A percentile compares a stretch with the other conserved stretches of the same genome.
Evolutionary conservation across 345 rosid genomes (phyloP).

Genomic region (Salix caprea): DNA sequence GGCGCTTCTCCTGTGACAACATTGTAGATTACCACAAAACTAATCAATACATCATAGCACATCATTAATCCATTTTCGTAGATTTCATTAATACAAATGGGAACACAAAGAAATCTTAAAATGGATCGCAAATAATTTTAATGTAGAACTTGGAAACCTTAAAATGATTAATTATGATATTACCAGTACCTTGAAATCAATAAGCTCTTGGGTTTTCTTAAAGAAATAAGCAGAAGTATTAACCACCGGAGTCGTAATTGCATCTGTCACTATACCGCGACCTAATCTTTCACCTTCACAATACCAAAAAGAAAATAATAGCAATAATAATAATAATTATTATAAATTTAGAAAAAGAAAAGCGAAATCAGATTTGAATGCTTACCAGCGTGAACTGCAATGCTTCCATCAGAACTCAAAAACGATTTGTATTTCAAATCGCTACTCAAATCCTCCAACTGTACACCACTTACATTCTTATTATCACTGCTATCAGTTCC

Average conservation of each 20-base stretch:
- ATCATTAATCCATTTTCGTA: not conserved
- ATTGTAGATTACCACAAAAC: not conserved
- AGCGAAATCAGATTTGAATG: not conserved
- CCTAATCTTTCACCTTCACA: constrained; percentile 83
- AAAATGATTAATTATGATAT: too few species aligned
- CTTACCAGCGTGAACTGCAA: constrained; percentile 90
- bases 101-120: too few species aligned
- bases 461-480: constrained; percentile 27
- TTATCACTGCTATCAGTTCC: constrained; percentile 12
- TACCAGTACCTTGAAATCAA: constrained; percentile 78
- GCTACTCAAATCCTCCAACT: constrained; percentile 36
- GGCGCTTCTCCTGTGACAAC: constrained; percentile 69
- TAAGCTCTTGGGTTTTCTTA: constrained; percentile 75
- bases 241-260: constrained; percentile 92
- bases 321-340: not conserved
- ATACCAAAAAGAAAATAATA: not conserved
- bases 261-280: constrained; percentile 93
- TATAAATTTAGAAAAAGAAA: not conserved
- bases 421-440: constrained; percentile 39
- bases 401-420: constrained; percentile 82
- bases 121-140: too few species aligned
- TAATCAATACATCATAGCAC: not conserved
- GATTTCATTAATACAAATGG: too few species aligned
- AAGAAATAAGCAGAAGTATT: constrained; percentile 91
- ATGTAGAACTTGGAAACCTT: too few species aligned